A percentile compares a stretch with the other conserved stretches of the same genome.
Conservation (phyloP, 768 basidiomycete species). For the Amyloporia xantha region DNA sequence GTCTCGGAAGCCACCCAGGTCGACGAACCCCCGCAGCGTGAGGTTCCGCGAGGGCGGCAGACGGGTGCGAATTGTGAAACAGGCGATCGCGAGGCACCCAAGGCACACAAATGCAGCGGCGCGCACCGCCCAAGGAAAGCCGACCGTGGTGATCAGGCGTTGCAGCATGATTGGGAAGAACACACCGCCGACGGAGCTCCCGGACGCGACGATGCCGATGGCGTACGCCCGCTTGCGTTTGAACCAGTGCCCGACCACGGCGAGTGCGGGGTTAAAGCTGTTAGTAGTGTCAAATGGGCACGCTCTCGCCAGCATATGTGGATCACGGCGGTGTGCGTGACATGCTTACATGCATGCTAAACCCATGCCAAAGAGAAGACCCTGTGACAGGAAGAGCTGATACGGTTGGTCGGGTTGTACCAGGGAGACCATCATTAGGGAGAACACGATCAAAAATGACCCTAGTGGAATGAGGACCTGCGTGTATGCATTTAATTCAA, state of each 20-base stretch:
- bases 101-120: conserved; percentile 24
- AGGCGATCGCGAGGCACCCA: conserved; percentile 19
- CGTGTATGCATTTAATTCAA: too few relatives aligned
- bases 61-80: conserved; percentile 22
- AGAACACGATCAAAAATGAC: conserved; percentile 17
- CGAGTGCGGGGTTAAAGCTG: conserved; percentile 28
- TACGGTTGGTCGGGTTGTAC: conserved; percentile 19
- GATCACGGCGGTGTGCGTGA: not conserved
- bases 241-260: conserved; percentile 32
- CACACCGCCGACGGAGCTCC: conserved; percentile 41
- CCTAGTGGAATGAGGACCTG: conserved; percentile 20
- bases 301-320: not conserved
- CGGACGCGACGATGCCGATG: conserved; percentile 30
- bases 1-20: conserved; percentile 23
- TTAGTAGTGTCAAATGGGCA: not conserved
- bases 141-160: conserved; percentile 27
- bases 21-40: conserved; percentile 17
- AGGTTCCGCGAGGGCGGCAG: conserved; percentile 19
- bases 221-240: conserved; percentile 28
- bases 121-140: conserved; percentile 27
- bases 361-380: conserved; percentile 24
- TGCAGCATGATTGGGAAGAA: conserved; percentile 48
- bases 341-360: conserved; percentile 19
- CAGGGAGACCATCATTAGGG: conserved; percentile 24
- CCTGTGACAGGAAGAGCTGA: conserved; percentile 27